Conservation (phyloP, 164 flowering plant genomes). For the Nymphaea colorata region DNA sequence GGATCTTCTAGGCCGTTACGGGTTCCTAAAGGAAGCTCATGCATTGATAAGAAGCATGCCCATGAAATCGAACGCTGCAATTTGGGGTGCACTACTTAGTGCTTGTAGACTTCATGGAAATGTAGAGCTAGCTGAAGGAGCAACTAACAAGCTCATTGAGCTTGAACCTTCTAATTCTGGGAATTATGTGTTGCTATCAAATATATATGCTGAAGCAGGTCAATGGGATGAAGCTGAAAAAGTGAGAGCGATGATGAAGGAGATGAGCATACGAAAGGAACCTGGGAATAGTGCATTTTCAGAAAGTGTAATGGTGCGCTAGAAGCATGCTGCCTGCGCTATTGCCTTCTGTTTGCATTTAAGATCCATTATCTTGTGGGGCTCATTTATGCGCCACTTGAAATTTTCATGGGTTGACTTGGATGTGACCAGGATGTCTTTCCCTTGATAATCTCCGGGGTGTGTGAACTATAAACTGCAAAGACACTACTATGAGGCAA, state of each 20-base stretch:
- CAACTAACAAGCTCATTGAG: constrained; percentile 40
- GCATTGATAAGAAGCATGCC: constrained; percentile 55
- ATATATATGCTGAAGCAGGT: constrained; percentile 39
- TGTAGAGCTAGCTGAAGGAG: constrained; percentile 46
- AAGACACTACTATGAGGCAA: too few species aligned
- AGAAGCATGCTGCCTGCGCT: too few species aligned
- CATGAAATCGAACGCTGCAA: constrained; percentile 44
- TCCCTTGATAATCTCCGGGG: too few species aligned
- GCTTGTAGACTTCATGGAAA: constrained; percentile 57
- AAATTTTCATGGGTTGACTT: too few species aligned
- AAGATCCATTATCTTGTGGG: too few species aligned
- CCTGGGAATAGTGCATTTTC: constrained; percentile 36
- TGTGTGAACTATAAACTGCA: too few species aligned
- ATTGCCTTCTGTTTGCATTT: too few species aligned
- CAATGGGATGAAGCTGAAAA: constrained; percentile 68
- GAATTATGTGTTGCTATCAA: constrained; percentile 23
- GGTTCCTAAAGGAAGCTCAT: constrained; percentile 48
- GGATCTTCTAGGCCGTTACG: constrained; percentile 71
- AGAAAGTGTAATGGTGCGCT: too few species aligned
- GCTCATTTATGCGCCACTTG: too few species aligned
- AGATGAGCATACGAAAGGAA: constrained; percentile 32
- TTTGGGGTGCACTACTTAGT: constrained; percentile 60
- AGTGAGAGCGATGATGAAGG: constrained; percentile 48
- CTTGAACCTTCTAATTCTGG: constrained; percentile 53
- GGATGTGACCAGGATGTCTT: too few species aligned